Base-by-base conservation (phyloP, 306 rosid genomes). In the Castanopsis chinensis region DNA sequence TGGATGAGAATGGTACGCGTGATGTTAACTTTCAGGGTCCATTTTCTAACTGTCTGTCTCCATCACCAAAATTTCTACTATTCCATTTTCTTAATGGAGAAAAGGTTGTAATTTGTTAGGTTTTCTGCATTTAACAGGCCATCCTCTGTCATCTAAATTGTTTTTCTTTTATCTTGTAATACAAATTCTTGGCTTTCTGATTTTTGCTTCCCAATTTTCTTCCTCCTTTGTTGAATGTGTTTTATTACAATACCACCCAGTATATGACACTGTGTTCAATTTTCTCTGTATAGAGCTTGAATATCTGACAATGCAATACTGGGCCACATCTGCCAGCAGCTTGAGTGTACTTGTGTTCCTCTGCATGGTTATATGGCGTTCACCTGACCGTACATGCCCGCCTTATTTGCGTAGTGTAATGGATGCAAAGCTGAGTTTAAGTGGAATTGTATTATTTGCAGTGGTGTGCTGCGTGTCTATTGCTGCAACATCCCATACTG, bases 291-390 rank as follows among this genome's bases (percentile, higher is more conserved):
- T 83, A 92, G 98, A 93, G 90, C 76, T 95, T 71, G 92, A 89
- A 73, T 87, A 87, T 88, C 77, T 88, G 90, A 88, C 88, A 55
- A 82, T 91, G 89, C 98, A 91, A 83, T 91, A 91, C 89, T 93
- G 98, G 99, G 91, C 93, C 69, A 73, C 92, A 53, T 90, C 94
- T 84, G 90, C 97, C 57, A 78, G 93, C 88, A 87, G 89, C 87
- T 76, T 90, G 76, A 28, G 87, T 41, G 92, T 95, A 59, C 90
- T 95, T 69, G 35, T 91, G 30, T 85, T 90, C 78, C 84, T 95
- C 45, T 78, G 86, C 78, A 6, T 88, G 13, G 67, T 79, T 72
- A 72, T 86, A 43, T 61, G 78, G 79, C 51, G 53, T 41, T 35
- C 83, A 72, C 67, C 79, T 30, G 72, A 57, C 17, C 73, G 25